Evolutionary conservation across 2,329 filamentous ascomycete genomes (phyloP), one percentile per base, ranked within the genome.

Genomic region (Claviceps pusilla): DNA sequence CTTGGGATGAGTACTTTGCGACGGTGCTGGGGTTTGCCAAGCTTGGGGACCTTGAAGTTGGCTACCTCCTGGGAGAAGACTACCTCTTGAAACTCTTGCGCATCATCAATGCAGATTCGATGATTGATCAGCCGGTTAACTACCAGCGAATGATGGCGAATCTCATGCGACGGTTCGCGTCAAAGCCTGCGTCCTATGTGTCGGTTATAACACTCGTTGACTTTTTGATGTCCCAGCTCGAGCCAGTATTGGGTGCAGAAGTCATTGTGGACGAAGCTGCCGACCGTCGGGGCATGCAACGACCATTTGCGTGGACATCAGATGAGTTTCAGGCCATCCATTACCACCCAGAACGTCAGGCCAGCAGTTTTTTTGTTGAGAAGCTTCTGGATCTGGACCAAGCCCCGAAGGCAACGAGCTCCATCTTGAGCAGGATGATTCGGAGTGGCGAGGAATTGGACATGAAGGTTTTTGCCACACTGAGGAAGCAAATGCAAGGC

Each of bases 1-100:
- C 85, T 3, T 93, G 87, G 87, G 79, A 83, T 46, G 86, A 91
- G 61, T 84, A 84, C 55, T 91, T 91, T 63, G 77, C 78, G 12
- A 75, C 86, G n/a, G 72, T 90, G 57, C 64, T 77, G n/a, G 71
- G 71, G n/a, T 84, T 90, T 63, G 80, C 81, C 14, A 73, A 71
- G 48, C 67, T 87, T 54, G 84, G 85, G 1, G 67, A 72, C 3
- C 65, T 73, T 5, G 83, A 88, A 64, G 73, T 77, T 24, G 71
- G 72, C 2, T 63, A 76, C 6, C 71, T 89, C 29, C 71, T 90
- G 29, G 76, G 80, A 11, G 71, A 75, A 37, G 76, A 79, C 29
- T 86, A 82, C 60, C 70, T 90, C 24, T 63, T 71, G 45, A 80
- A 73, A 58, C 73, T 79, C 33, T 57, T 87, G 35, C 73, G 77